Evolutionary conservation across 2,329 filamentous ascomycete species (phyloP), one percentile per base, ranked within the genome.

Genomic region (Didymella keratinophila): DNA sequence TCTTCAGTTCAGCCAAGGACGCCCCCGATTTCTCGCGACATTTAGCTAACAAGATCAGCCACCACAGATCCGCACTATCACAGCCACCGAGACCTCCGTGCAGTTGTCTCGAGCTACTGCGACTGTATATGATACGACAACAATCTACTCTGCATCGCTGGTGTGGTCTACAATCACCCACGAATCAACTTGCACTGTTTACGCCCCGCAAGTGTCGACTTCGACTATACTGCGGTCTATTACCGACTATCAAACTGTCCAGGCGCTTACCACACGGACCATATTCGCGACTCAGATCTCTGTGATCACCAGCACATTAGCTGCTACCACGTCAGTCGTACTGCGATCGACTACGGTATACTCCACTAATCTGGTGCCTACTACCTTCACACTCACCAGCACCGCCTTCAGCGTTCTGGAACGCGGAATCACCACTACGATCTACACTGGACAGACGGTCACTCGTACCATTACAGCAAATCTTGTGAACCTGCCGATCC

Each of bases 321-420:
- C 55, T 5, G 10, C 28, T 3, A 36, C 43, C 1, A 52, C 55
- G 10, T 52, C 55, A 9, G 11, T 58, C 23, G 43, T 58, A n/a
- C 30, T 58, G n/a, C 48, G 5, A 36, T 43, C 49, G 0, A 58
- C 44, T 12, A 58, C 48, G n/a, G 37, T 58, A n/a, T 51, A 58
- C 37, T 58, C 55, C 5, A 52, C 27, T 1, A 45, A 48, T 14
- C 5, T 47, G 3, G 28, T 57, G 3, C 48, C 54, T 1, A 47
- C 48, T 10, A 52, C 48, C 4, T 23, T 52, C 9, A 52, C 49
- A 11, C 14, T 48, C 12, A 58, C 44, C 9, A 43, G 27, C 8
- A 52, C 49, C 16, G 14, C 36, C 3, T n/a, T 37, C n/a, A 48
- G 20, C 14, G 7, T 42, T 6, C 11, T 51, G 1, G 43, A 58